Evolutionary conservation across 306 rosid species (phyloP).

Genomic region (Acacia melanoxylon): DNA sequence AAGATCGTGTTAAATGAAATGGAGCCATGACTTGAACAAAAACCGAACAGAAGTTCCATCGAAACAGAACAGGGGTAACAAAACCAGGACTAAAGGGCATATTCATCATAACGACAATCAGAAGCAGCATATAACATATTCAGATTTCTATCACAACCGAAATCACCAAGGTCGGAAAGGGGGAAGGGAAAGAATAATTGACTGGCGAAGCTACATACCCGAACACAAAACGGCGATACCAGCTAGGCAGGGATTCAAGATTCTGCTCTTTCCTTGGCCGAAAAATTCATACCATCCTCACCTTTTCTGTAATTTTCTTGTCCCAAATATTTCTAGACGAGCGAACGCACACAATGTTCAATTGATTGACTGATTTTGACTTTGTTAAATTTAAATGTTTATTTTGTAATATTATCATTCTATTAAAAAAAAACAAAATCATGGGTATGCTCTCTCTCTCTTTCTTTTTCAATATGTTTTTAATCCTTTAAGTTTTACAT

Average conservation of each 20-base stretch:
- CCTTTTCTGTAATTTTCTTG: neutral
- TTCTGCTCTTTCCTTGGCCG: neutral
- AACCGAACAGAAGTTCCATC: neutral
- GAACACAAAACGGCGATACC: neutral
- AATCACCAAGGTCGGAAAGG: neutral
- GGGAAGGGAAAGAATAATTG: neutral
- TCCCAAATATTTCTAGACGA: neutral
- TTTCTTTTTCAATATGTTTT: too few relatives aligned
- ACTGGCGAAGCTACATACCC: neutral
- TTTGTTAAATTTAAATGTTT: too few relatives aligned
- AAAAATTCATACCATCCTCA: neutral
- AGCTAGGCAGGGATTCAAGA: neutral
- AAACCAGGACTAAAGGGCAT: neutral
- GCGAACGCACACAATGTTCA: too few relatives aligned
- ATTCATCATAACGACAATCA: neutral
- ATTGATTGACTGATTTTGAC: too few relatives aligned
- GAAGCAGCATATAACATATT: neutral
- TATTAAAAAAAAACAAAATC: too few relatives aligned
- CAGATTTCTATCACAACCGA: neutral
- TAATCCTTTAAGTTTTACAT: too few relatives aligned
- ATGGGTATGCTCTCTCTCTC: too few relatives aligned
- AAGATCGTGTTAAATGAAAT: neutral
- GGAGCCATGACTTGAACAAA: neutral
- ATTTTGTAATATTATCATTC: neutral
- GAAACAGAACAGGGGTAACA: neutral